These are phyloP conservation scores for Paxillus rubicundulus DNA, from an alignment of 768 basidiomycete genomes.

Conservation along the genomic window DNA sequence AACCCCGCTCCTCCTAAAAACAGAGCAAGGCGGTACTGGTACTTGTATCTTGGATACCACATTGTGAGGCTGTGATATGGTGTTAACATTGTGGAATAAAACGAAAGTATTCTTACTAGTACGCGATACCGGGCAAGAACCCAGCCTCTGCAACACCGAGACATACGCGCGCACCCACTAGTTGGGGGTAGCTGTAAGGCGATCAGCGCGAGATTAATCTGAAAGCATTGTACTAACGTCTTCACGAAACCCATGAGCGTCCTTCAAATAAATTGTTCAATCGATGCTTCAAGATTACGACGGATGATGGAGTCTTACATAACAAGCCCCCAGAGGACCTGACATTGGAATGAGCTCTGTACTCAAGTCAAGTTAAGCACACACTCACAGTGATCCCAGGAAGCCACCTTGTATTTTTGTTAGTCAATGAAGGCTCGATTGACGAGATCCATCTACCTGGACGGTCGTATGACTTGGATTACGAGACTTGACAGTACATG, in stretches of 20 bases:
- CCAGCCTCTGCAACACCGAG: slow-evolving; percentile 71
- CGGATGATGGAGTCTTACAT: slow-evolving; percentile 36
- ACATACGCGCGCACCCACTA: slow-evolving; percentile 54
- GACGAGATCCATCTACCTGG: slow-evolving; percentile 15
- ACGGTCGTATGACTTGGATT: slow-evolving; percentile 63
- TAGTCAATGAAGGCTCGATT: slow-evolving; percentile 33
- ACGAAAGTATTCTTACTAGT: slow-evolving; percentile 49
- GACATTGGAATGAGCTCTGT: background rate
- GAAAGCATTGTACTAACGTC: slow-evolving; percentile 37
- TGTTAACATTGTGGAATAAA: background rate
- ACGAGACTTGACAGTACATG: slow-evolving; percentile 27
- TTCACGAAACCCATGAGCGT: slow-evolving; percentile 67
- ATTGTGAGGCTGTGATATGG: slow-evolving; percentile 46
- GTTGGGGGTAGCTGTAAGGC: slow-evolving; percentile 53
- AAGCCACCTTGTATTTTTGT: slow-evolving; percentile 48
- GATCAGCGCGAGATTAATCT: background rate
- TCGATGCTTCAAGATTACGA: slow-evolving; percentile 5
- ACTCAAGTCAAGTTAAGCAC: background rate
- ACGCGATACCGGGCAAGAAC: slow-evolving; percentile 69
- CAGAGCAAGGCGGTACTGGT: slow-evolving; percentile 57
- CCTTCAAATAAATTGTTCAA: slow-evolving; percentile 31
- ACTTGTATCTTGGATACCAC: slow-evolving; percentile 65
- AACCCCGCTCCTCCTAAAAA: slow-evolving; percentile 67
- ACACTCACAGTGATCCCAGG: slow-evolving; percentile 58
- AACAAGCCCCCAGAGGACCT: slow-evolving; percentile 65